Conservation (phyloP, 257 asterid species). For the Solanum pimpinellifolium region DNA sequence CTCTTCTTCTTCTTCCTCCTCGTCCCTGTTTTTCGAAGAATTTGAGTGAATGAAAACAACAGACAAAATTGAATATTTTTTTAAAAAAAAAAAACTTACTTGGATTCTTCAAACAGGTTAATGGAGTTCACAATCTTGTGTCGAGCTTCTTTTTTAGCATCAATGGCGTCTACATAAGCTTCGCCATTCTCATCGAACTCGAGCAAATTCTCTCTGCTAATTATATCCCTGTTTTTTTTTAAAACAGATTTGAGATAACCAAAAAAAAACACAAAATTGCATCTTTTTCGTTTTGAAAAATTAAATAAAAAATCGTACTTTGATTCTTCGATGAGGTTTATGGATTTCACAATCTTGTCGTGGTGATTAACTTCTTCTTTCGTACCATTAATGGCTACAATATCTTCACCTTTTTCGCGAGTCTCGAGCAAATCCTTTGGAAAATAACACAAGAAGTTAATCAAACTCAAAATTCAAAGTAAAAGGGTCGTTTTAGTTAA, state of each 20-base stretch:
- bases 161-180: not conserved
- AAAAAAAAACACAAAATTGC: not conserved
- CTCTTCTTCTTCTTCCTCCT: not conserved
- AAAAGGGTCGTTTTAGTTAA: not conserved
- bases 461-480: not conserved
- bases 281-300: not conserved
- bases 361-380: not conserved
- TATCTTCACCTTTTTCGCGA: not conserved
- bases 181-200: not conserved
- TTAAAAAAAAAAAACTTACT: slow-evolving; percentile 16
- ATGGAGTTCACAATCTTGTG: not conserved
- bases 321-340: slow-evolving; percentile 4
- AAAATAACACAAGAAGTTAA: not conserved
- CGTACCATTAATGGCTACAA: not conserved
- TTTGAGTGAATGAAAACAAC: not conserved
- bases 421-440: slow-evolving; percentile 7
- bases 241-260: not conserved
- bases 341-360: not conserved
- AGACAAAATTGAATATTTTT: not conserved
- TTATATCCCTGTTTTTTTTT: not conserved
- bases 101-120: slow-evolving; percentile 5
- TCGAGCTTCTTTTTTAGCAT: not conserved
- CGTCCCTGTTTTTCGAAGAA: not conserved
- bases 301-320: slow-evolving; percentile 7
- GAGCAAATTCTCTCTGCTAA: no score